Evolutionary conservation across 177 flowering plant genomes (phyloP).

Genomic region (Telopea speciosissima): DNA sequence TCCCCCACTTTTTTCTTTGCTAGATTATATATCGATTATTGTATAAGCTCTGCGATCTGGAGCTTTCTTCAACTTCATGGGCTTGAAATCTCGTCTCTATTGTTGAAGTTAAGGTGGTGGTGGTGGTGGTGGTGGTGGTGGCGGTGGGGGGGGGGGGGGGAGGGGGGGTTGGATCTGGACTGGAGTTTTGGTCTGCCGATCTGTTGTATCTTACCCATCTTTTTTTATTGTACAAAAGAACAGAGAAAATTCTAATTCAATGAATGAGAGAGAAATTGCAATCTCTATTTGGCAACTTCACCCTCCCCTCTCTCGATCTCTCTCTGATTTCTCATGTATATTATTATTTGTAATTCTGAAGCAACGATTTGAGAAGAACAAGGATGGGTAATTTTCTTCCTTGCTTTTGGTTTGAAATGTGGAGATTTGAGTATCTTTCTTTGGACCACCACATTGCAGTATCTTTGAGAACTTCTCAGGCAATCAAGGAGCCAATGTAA

Average conservation of each 20-base stretch:
- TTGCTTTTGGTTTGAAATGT: too few species aligned
- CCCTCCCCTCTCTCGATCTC: neutral
- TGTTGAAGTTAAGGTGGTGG: slow-evolving; percentile 17
- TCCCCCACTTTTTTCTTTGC: neutral
- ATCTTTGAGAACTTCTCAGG: too few species aligned
- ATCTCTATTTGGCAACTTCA: neutral
- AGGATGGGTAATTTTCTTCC: too few species aligned
- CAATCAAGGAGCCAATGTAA: too few species aligned
- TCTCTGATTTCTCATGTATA: neutral
- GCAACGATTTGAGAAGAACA: neutral
- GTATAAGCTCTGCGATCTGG: slow-evolving; percentile 11
- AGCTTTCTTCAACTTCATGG: slow-evolving; percentile 20
- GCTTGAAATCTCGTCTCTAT: slow-evolving; percentile 10
- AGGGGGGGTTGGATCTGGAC: slow-evolving; percentile 6
- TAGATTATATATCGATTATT: slow-evolving; percentile 12
- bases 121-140: neutral
- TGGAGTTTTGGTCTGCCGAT: slow-evolving; percentile 8
- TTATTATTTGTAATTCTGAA: neutral
- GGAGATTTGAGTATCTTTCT: too few species aligned
- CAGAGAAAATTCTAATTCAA: slow-evolving; percentile 14
- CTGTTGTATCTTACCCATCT: slow-evolving; percentile 1
- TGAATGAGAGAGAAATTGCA: slow-evolving; percentile 9
- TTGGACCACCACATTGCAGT: too few species aligned
- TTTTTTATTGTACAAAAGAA: slow-evolving; percentile 15
- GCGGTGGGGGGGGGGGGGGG: too few species aligned